Conservation (phyloP, 192 early-diverging fungal genomes). For the Podila epigama region DNA sequence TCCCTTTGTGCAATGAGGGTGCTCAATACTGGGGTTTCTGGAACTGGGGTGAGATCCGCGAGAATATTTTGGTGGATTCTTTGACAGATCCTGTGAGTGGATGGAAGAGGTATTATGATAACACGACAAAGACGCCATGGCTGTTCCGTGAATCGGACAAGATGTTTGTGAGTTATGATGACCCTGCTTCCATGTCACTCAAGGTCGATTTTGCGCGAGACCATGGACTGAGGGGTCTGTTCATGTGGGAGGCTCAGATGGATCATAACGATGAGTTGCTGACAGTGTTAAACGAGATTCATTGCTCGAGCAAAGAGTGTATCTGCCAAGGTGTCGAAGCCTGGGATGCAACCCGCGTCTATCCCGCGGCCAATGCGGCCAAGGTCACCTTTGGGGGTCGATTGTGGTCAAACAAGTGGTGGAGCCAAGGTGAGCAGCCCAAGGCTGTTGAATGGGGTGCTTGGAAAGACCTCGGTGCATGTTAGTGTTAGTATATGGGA, state of each 20-base stretch:
- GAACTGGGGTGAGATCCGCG: constrained; percentile 70
- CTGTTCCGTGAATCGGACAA: constrained; percentile 65
- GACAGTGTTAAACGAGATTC: constrained; percentile 21
- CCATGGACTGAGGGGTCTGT: constrained; percentile 66
- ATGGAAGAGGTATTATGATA: constrained; percentile 75
- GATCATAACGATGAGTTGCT: constrained; percentile 39
- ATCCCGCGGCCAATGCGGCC: constrained; percentile 12
- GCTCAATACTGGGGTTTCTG: constrained; percentile 59
- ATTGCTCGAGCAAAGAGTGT: constrained; percentile 15
- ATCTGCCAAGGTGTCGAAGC: constrained; percentile 30
- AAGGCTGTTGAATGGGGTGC: constrained; percentile 10
- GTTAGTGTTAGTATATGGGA: too few species aligned
- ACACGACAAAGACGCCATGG: constrained; percentile 73
- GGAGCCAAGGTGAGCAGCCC: constrained; percentile 34
- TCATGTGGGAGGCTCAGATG: constrained; percentile 61
- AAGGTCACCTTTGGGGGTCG: constrained; percentile 41
- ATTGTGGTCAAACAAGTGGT: constrained; percentile 42
- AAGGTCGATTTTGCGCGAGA: constrained; percentile 66
- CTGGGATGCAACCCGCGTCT: constrained; percentile 24
- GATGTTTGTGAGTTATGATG: constrained; percentile 79
- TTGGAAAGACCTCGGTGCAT: constrained; percentile 21
- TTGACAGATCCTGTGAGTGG: constrained; percentile 30
- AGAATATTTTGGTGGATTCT: constrained; percentile 23
- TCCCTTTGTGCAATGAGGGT: constrained; percentile 56
- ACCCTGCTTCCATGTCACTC: constrained; percentile 62